Evolutionary conservation across 306 rosid species (phyloP).

Genomic region (Canavalia ensiformis): DNA sequence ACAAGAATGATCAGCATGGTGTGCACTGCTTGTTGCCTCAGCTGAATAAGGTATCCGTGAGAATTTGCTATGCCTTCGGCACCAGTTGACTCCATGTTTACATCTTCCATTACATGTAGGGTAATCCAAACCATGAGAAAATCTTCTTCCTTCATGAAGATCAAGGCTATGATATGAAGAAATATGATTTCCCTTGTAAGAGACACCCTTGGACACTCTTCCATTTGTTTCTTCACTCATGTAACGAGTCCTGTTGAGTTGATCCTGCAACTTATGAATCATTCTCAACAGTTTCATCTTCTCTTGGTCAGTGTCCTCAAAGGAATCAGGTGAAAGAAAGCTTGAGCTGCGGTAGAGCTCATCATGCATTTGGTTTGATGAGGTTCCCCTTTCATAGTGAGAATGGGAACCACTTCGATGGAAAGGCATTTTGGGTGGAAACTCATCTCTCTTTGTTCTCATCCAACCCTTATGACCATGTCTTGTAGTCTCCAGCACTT

Average conservation of each 20-base stretch:
- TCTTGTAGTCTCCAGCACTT: slow-evolving; percentile 55
- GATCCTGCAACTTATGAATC: slow-evolving; percentile 70
- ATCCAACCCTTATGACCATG: slow-evolving; percentile 51
- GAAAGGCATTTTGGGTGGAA: slow-evolving; percentile 56
- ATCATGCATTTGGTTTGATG: slow-evolving; percentile 53
- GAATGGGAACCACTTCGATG: slow-evolving; percentile 47
- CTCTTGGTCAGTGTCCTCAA: slow-evolving; percentile 59
- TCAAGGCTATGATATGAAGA: slow-evolving; percentile 53
- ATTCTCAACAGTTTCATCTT: slow-evolving; percentile 70
- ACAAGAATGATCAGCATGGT: slow-evolving; percentile 61
- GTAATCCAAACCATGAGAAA: slow-evolving; percentile 54
- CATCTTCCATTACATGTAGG: slow-evolving; percentile 57
- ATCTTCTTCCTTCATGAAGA: slow-evolving; percentile 57
- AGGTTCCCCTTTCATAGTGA: slow-evolving; percentile 57
- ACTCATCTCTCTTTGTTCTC: slow-evolving; percentile 57
- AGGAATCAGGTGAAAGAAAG: slow-evolving; percentile 54
- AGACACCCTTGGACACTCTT: slow-evolving; percentile 50
- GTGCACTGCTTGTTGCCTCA: slow-evolving; percentile 66
- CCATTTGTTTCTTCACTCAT: slow-evolving; percentile 51
- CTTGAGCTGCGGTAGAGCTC: slow-evolving; percentile 57
- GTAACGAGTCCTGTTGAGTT: slow-evolving; percentile 59
- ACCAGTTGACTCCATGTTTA: slow-evolving; percentile 50
- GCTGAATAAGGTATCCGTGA: slow-evolving; percentile 72
- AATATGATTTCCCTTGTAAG: slow-evolving; percentile 55
- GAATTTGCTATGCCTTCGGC: slow-evolving; percentile 50